A percentile compares a stretch with the other conserved stretches of the same genome.
These are phyloP conservation scores for Pochonia chlamydosporia DNA, from an alignment of 2,329 filamentous ascomycete genomes.

Conservation along the genomic window DNA sequence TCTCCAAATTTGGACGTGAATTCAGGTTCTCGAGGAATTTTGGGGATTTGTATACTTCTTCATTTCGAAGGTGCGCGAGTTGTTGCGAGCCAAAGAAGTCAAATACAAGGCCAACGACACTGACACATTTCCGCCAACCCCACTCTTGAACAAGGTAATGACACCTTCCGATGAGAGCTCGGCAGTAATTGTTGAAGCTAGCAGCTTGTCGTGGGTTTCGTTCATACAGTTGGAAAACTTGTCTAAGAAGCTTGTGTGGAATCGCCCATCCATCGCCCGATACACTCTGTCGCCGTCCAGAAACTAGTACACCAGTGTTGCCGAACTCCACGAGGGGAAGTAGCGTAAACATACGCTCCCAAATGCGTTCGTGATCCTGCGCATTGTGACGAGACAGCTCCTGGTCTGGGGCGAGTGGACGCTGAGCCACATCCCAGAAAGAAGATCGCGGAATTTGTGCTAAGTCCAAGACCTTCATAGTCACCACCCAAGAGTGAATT, in stretches of 20 bases:
- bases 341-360: constrained; percentile 54
- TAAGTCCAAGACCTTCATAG: constrained; percentile 48
- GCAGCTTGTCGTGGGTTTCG: constrained; percentile 48
- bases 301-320: constrained; percentile 41
- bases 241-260: constrained; percentile 50
- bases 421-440: constrained; percentile 56
- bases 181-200: constrained; percentile 61
- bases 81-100: constrained; percentile 62
- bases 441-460: constrained; percentile 44
- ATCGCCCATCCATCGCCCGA: constrained; percentile 53
- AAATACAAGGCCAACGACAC: constrained; percentile 56
- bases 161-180: constrained; percentile 53
- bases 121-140: constrained; percentile 56
- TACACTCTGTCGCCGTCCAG: constrained; percentile 22
- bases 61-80: constrained; percentile 57
- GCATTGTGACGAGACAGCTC: constrained; percentile 34
- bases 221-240: constrained; percentile 53
- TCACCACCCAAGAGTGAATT: constrained; percentile 52
- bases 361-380: constrained; percentile 46
- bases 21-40: constrained; percentile 53
- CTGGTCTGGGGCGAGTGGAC: constrained; percentile 31
- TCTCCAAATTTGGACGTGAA: constrained; percentile 36
- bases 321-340: constrained; percentile 58
- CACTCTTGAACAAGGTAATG: constrained; percentile 59
- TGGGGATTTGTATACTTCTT: constrained; percentile 56